Base-by-base conservation (phyloP, 2,329 filamentous ascomycete species). In the Tolypocladium nubicola region DNA sequence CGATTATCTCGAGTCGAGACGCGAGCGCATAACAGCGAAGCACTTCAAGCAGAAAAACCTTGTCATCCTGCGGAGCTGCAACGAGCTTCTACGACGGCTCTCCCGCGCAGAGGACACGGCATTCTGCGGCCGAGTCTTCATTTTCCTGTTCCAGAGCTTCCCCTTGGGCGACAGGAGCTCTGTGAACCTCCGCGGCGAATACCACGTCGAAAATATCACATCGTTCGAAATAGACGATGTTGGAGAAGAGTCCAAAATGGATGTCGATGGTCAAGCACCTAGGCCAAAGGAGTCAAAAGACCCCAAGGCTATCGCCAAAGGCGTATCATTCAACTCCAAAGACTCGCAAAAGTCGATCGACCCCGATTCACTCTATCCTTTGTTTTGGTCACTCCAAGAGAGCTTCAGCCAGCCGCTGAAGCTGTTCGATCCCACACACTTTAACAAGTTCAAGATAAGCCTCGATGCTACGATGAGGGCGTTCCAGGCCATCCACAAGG, bases 131-230 rank as follows among this genome's bases (percentile, higher is more conserved):
- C 84, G 94, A 43, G 94, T 99, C 33, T 97, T 97, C 72, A 97
- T 99, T 62, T 99, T 97, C 72, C 84, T 99, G 68, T 99, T 97
- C 72, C 94, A 99, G 71, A 96, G 91, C 70, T 97, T 99, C 67
- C 94, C 94, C 1, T 79, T 99, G 0, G 93, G 93, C 38, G 95
- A 99, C 72, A 94, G 93, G 70, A 97, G 94, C 70, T 97, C 94
- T 0, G 94, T 99, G 54, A 99, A 99, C 67, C 79, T 97, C 43
- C 84, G 94, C 55, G 94, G 94, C 64, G 93, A 97, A 74, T 99
- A 94, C 64, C 94, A 99, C 67, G 84, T 89, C 33, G 94, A 97
- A 66, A 99, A 99, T 76, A 83, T 92, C 57, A 99, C 95, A 1
- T 85, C 83, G 0, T 99, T 96, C 66, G 79, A 85, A 39, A 73